These are phyloP conservation scores for Acanthamoeba triangularis DNA, from an alignment of 208 protist genomes.

Conservation along the genomic window DNA sequence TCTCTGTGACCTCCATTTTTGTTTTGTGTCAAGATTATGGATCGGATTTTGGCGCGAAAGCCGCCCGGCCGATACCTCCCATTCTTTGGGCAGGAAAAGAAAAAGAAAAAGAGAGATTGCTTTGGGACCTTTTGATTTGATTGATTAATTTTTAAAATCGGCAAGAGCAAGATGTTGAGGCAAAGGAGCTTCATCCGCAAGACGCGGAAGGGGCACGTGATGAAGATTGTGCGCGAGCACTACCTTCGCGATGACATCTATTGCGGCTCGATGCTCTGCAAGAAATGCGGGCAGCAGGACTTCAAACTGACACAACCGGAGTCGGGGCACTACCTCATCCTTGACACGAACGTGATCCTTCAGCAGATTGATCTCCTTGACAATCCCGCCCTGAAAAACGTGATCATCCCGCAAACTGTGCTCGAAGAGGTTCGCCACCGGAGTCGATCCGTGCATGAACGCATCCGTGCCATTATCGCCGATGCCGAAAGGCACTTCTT, in stretches of 20 bases:
- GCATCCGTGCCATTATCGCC: constrained; percentile 83
- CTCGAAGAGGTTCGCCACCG: constrained; percentile 87
- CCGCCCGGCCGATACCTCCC: background rate
- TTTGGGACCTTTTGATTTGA: no score
- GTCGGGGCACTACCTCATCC: constrained; percentile 80
- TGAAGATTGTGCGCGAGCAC: constrained; percentile 86
- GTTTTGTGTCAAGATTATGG: background rate
- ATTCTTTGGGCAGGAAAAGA: background rate
- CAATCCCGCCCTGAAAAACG: constrained; percentile 85
- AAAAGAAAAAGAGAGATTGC: no score
- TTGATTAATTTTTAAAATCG: background rate
- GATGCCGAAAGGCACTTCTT: constrained; percentile 80
- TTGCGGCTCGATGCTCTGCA: constrained; percentile 80
- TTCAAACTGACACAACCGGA: background rate
- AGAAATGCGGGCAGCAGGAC: constrained; percentile 25
- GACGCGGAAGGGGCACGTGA: constrained; percentile 84
- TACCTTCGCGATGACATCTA: constrained; percentile 89
- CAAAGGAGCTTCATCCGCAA: constrained; percentile 76
- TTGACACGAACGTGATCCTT: constrained; percentile 91
- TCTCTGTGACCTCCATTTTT: background rate
- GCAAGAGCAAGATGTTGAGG: constrained; percentile 59
- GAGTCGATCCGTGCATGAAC: constrained; percentile 78
- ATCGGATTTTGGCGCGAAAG: background rate
- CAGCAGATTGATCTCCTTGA: constrained; percentile 91
- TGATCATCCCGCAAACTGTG: constrained; percentile 89